Conservation (phyloP, 179 eudicot species). For the Drosera spatulata region DNA sequence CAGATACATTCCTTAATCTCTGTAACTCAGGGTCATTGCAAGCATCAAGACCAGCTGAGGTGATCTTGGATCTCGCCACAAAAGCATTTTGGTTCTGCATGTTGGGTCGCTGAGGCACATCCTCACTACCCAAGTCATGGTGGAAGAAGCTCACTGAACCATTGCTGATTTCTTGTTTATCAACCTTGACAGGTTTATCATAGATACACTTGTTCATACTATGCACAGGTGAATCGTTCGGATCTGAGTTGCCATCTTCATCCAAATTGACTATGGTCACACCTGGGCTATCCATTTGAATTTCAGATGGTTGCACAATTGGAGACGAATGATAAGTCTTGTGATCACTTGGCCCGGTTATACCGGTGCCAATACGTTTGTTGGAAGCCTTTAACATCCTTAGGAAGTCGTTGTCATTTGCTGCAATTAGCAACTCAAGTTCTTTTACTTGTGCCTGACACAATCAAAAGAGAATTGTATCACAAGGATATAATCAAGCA, state of each 20-base stretch:
- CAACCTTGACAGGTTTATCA: slow-evolving; percentile 11
- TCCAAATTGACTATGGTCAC: slow-evolving; percentile 32
- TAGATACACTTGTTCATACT: slow-evolving; percentile 5
- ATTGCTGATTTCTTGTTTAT: neutral
- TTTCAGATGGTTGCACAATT: slow-evolving; percentile 9
- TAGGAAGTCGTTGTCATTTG: slow-evolving; percentile 51
- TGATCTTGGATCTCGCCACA: neutral
- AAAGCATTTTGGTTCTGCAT: neutral
- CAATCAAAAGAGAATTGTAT: slow-evolving; percentile 3
- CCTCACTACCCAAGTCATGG: slow-evolving; percentile 10
- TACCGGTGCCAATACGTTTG: slow-evolving; percentile 12
- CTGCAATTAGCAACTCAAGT: slow-evolving; percentile 48
- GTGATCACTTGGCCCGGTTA: neutral
- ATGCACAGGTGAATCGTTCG: slow-evolving; percentile 6
- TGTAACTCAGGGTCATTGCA: slow-evolving; percentile 11
- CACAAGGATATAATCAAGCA: neutral
- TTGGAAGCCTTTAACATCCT: slow-evolving; percentile 44
- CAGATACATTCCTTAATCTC: slow-evolving; percentile 9
- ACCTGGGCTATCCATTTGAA: slow-evolving; percentile 17
- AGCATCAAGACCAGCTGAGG: slow-evolving; percentile 9
- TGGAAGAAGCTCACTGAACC: slow-evolving; percentile 7
- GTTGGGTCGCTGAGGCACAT: slow-evolving; percentile 7
- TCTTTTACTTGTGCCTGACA: slow-evolving; percentile 49
- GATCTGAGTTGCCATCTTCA: slow-evolving; percentile 12
- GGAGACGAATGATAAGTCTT: slow-evolving; percentile 4